Conservation (phyloP, 345 rosid genomes). For the Gossypium herbaceum region DNA sequence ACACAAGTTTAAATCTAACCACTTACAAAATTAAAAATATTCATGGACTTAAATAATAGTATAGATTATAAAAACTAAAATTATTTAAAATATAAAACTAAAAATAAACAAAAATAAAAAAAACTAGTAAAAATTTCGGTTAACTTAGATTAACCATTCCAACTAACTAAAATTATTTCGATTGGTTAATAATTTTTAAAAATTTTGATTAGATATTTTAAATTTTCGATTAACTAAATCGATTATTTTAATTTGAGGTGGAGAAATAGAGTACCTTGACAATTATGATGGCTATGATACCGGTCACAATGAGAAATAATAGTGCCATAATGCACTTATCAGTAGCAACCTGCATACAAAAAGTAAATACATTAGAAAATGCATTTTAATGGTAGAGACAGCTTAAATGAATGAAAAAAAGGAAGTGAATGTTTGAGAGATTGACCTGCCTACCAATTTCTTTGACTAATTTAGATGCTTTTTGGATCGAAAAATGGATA, state of each 20-base stretch:
- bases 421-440: slow-evolving; percentile 30
- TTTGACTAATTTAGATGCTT: slow-evolving; percentile 89
- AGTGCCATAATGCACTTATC: slow-evolving; percentile 87
- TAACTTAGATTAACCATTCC: too few species aligned
- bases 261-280: slow-evolving; percentile 57
- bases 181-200: too few species aligned
- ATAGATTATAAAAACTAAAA: too few species aligned
- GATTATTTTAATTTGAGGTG: not conserved
- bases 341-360: slow-evolving; percentile 70
- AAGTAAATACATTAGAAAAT: slow-evolving; percentile 21
- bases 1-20: too few species aligned
- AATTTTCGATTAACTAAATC: too few species aligned
- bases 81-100: too few species aligned
- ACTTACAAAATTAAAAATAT: too few species aligned
- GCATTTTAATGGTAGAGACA: not conserved
- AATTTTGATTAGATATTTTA: too few species aligned
- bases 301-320: slow-evolving; percentile 74
- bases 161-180: too few species aligned
- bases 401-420: slow-evolving; percentile 9
- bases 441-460: slow-evolving; percentile 98
- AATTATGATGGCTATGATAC: slow-evolving; percentile 79
- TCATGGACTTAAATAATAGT: too few species aligned
- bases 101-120: too few species aligned
- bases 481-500: slow-evolving; percentile 90
- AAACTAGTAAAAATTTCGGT: too few species aligned